Evolutionary conservation across 305 asterid genomes (phyloP), one percentile per base, ranked within the genome.

Genomic region (Rubia peregrina): DNA sequence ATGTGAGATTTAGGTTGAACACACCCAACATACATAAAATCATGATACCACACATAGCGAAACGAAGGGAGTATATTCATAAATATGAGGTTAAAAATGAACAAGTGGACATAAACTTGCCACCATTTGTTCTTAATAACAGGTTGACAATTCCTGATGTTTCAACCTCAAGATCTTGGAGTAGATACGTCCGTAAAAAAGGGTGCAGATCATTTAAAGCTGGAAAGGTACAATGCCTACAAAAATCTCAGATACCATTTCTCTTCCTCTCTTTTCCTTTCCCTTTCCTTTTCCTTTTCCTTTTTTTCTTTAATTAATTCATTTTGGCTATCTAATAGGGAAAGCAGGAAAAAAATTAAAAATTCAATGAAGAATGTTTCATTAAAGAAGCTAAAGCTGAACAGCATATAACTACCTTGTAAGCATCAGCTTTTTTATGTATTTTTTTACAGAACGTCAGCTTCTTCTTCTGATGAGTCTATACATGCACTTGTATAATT

Each of bases 91-190:
- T 19, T 53, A 17, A 53, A 63, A n/a, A 61, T 22, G 55, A 77
- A 74, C 42, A 79, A 71, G 80, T 79, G 80, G 83, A 59, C 70
- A 72, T 75, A 30, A 79, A 79, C n/a, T 57, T 79, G 77, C 82
- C 80, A 79, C 79, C 73, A 46, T 72, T 49, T 71, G 49, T 46
- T 57, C 61, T 19, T 42, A 42, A 65, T 61, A 61, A 38, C 53
- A 73, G 51, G 65, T 22, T 65, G 49, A 64, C 63, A 70, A 71
- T 26, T 16, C 57, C 61, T 73, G 72, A 66, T 53, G 65, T n/a
- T 13, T 53, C 68, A 67, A 72, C 65, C 77, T 74, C 60, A 68
- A 68, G 36, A 69, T 76, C 80, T 74, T 75, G 55, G 79, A 76
- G 79, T 77, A 63, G 80, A 75, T 78, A 59, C 55, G 56, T 65